A percentile compares a stretch with the other conserved stretches of the same genome.
Evolutionary conservation across 2,329 filamentous ascomycete genomes (phyloP).

Genomic region (Diaporthe vexans): DNA sequence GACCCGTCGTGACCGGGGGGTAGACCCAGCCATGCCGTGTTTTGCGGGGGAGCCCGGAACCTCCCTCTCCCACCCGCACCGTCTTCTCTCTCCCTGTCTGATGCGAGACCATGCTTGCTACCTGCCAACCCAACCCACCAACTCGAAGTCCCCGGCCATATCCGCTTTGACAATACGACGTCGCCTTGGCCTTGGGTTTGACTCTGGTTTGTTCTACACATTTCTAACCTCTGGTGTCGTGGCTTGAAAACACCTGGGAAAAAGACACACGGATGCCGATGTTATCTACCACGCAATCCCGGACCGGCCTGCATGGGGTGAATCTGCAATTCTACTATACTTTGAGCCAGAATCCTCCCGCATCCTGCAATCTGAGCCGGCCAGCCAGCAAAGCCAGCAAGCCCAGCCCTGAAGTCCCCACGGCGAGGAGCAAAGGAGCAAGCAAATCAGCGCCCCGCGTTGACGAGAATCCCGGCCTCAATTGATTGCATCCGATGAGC

Average conservation of each 20-base stretch:
- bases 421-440: not conserved
- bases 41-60: conserved; percentile 29
- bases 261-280: not conserved
- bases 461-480: not conserved
- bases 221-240: not conserved
- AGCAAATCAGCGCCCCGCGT: not conserved
- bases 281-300: not conserved
- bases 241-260: not conserved
- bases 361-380: conserved; percentile 25
- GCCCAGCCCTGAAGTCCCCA: conserved; percentile 12
- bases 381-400: not conserved
- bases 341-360: conserved; percentile 31
- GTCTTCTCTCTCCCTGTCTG: not conserved
- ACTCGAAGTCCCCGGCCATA: not conserved
- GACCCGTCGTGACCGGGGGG: conserved; percentile 12
- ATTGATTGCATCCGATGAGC: conserved; percentile 14
- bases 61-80: not conserved
- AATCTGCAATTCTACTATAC: conserved; percentile 26
- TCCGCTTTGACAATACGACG: conserved; percentile 10
- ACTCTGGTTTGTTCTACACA: not conserved
- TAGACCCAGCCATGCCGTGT: conserved; percentile 1
- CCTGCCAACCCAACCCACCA: not conserved
- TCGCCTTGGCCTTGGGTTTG: not conserved
- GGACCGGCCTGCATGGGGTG: not conserved
- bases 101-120: not conserved